These are phyloP conservation scores for Chaetomium cochliodes DNA, from an alignment of 495 filamentous ascomycete species.

Conservation along the genomic window DNA sequence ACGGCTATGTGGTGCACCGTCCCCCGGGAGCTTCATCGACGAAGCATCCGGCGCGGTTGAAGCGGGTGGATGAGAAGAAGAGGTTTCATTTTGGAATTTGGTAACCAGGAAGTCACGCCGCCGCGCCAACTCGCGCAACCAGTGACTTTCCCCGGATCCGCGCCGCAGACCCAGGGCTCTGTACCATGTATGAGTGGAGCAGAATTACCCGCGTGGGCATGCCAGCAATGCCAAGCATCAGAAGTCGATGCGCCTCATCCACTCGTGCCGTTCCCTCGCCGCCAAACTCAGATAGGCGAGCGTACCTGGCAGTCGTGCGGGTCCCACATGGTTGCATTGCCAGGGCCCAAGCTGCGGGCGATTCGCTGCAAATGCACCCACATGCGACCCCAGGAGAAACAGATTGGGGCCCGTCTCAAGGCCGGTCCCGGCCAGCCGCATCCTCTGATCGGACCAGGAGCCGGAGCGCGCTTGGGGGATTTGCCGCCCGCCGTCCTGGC, in stretches of 20 bases:
- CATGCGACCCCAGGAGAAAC: conserved; percentile 19
- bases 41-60: conserved; percentile 1
- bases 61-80: background rate
- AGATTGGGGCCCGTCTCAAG: conserved; percentile 7
- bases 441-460: background rate
- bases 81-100: conserved; percentile 2
- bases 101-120: conserved; percentile 4
- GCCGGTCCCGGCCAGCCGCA: conserved; percentile 2
- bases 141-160: conserved; percentile 19
- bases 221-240: conserved; percentile 11
- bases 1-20: background rate
- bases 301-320: background rate
- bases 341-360: conserved; percentile 22
- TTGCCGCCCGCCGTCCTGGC: conserved; percentile 11
- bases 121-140: background rate
- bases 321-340: conserved; percentile 22
- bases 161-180: conserved; percentile 10
- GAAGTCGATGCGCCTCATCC: conserved; percentile 27
- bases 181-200: background rate
- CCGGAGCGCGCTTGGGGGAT: conserved; percentile 3
- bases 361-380: conserved; percentile 29
- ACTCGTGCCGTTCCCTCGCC: conserved; percentile 27
- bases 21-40: conserved; percentile 1
- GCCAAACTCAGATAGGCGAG: conserved; percentile 33
- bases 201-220: background rate